A percentile compares a stretch with the other conserved stretches of the same genome.
These are phyloP conservation scores for Suillus brevipes DNA, from an alignment of 768 basidiomycete species.

Conservation along the genomic window DNA sequence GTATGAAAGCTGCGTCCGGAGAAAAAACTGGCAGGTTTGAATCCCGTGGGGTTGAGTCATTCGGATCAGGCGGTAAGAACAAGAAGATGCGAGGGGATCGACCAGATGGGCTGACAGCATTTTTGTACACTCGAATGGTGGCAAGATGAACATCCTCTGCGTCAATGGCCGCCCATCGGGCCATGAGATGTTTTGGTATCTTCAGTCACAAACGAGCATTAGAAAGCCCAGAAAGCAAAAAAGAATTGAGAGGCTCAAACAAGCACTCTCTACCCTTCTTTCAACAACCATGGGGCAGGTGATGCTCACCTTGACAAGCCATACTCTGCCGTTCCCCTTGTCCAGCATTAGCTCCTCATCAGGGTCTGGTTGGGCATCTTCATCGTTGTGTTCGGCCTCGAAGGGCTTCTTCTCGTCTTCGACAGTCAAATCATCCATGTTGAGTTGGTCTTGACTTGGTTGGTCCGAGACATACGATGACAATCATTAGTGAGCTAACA, in stretches of 20 bases:
- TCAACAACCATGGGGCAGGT: neutral
- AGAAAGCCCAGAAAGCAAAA: constrained; percentile 11
- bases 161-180: constrained; percentile 78
- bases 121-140: constrained; percentile 77
- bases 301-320: constrained; percentile 79
- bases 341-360: constrained; percentile 82
- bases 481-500: neutral
- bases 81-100: constrained; percentile 63
- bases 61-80: constrained; percentile 58
- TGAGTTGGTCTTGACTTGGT: neutral
- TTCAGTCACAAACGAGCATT: constrained; percentile 31
- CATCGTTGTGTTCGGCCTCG: constrained; percentile 56
- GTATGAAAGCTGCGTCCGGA: constrained; percentile 31
- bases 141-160: constrained; percentile 80
- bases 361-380: constrained; percentile 71
- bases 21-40: constrained; percentile 27
- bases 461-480: neutral
- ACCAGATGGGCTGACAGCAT: constrained; percentile 42
- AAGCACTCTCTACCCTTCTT: neutral
- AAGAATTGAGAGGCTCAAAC: neutral
- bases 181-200: constrained; percentile 87
- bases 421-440: constrained; percentile 34
- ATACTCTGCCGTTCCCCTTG: constrained; percentile 72
- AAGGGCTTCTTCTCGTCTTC: constrained; percentile 78
- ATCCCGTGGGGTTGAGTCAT: constrained; percentile 39